Evolutionary conservation across 2,329 filamentous ascomycete genomes (phyloP).

Genomic region (Alternaria sp.): DNA sequence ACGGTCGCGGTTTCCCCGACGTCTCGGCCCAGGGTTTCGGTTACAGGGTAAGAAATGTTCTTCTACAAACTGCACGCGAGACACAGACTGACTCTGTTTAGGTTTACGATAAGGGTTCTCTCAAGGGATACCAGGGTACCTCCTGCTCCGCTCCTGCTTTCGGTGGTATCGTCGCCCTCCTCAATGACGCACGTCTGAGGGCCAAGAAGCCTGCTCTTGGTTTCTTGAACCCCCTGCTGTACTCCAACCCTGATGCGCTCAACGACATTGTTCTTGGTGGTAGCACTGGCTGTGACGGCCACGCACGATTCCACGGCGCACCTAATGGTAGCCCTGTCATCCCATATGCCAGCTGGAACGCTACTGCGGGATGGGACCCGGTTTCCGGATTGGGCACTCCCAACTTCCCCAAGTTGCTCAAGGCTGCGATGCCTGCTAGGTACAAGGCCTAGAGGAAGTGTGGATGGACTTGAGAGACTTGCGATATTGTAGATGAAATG

Average conservation of each 20-base stretch:
- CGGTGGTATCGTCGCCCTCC: constrained; percentile 65
- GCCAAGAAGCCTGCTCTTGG: constrained; percentile 62
- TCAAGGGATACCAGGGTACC: constrained; percentile 52
- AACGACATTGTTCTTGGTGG: constrained; percentile 56
- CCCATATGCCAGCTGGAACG: constrained; percentile 43
- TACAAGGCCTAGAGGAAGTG: constrained; percentile 27
- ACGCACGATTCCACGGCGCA: constrained; percentile 33
- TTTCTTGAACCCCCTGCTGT: constrained; percentile 69
- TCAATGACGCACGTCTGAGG: constrained; percentile 68
- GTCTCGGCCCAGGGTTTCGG: constrained; percentile 66
- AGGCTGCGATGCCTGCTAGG: constrained; percentile 36
- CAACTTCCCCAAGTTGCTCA: constrained; percentile 41
- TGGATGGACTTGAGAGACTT: rapidly evolving
- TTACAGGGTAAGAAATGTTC: constrained; percentile 6
- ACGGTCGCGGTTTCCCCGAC: constrained; percentile 69
- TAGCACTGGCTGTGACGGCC: constrained; percentile 49
- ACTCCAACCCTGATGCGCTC: constrained; percentile 57
- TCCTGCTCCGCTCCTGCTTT: constrained; percentile 67
- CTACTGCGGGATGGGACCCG: constrained; percentile 48
- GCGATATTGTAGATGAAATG: not conserved
- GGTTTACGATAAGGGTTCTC: constrained; percentile 52
- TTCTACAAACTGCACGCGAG: no score
- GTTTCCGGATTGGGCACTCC: constrained; percentile 46
- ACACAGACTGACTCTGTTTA: not conserved
- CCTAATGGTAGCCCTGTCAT: constrained; percentile 45